Base-by-base conservation (phyloP, 2,329 filamentous ascomycete species). In the Lasiodiplodia sp. region DNA sequence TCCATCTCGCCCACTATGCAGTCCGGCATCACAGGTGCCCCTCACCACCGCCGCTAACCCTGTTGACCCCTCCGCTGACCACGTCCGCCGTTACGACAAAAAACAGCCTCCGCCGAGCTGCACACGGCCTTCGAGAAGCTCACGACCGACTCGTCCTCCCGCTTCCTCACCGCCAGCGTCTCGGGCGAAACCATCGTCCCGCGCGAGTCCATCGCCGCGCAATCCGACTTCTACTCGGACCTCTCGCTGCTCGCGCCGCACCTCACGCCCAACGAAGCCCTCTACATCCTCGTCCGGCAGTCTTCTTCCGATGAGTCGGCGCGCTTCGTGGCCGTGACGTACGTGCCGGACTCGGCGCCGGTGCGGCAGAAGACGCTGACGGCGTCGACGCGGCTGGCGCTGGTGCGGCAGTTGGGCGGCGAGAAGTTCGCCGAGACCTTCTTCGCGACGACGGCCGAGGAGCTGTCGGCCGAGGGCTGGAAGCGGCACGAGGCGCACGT, bases 351-450 rank as follows among this genome's bases (percentile, higher is more conserved):
- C 79, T 77, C 87, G 0, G 92, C 92, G 49, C 91, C 90, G 34
- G 92, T 96, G 68, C 89, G 92, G 49, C 91, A 93, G 78, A 96
- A 96, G 85, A 96, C 93, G 90, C 87, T 96, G 25, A 94, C 95
- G 78, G 92, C 92, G 6, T 88, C 89, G 28, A 94, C 92, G 34
- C 87, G 92, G 11, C 83, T 94, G 73, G 92, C 92, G 0, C 85
- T 96, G 1, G 87, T 91, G 62, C 87, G 92, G 52, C 92, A 95
- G 80, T 84, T 96, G 11, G 92, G 93, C 56, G 87, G 88, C 66
- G 92, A 96, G 78, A 86, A 93, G 74, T 95, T 96, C 80, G 84
- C 90, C 64, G 91, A 94, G 77, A 91, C 88, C 28, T 84, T 95
- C 52, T 93, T 94, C 76, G 88, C 87, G 12, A 95, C 91, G 1